Base-by-base conservation (phyloP, 164 flowering plant genomes). In the Chimonanthus salicifolius region DNA sequence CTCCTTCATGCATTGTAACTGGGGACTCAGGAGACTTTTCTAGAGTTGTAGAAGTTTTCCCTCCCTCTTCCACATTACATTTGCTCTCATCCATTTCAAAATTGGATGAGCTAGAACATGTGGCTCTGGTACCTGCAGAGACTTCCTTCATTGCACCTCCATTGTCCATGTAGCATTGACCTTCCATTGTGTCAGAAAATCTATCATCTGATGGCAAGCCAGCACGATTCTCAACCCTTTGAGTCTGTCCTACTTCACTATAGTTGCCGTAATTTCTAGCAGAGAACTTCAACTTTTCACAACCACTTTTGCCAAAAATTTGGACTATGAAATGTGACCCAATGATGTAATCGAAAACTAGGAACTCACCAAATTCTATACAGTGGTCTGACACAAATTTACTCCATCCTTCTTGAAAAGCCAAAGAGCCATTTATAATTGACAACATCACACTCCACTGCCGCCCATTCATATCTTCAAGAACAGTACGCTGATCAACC, bases 401-500 rank as follows among this genome's bases (percentile, higher is more conserved):
- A 70, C 47, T 60, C 92, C 92, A 89, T 69, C 92, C 90, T 75
- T 80, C 68, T 20, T 78, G 70, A 73, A 89, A 84, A 76, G 85
- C 87, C 67, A 85, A 69, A 33, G 73, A 72, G 46, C 82, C 85
- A 65, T 80, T 64, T 16, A 77, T 4, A 8, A 8, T 64, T 9
- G 80, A 78, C 33, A 87, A 33, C 45, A 65, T 83, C 21, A 85
- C 81, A 6, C 3, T 70, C 87, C 88, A 89, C 16, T 58, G 73
- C 68, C 46, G 68, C 20, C 88, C 88, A 60, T 20, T 79, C 43
- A 81, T 58, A 75, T 87, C 87, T 76, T 86, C 87, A 64, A 89
- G 85, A 54, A 64, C 5, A 47, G 72, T 71, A 45, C 74, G 54
- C 44, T 81, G 63, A 78, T 67, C 81, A 67, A 72, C 77, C 79